Evolutionary conservation across 2,329 filamentous ascomycete genomes (phyloP).

Genomic region (Ilyonectria sp.): DNA sequence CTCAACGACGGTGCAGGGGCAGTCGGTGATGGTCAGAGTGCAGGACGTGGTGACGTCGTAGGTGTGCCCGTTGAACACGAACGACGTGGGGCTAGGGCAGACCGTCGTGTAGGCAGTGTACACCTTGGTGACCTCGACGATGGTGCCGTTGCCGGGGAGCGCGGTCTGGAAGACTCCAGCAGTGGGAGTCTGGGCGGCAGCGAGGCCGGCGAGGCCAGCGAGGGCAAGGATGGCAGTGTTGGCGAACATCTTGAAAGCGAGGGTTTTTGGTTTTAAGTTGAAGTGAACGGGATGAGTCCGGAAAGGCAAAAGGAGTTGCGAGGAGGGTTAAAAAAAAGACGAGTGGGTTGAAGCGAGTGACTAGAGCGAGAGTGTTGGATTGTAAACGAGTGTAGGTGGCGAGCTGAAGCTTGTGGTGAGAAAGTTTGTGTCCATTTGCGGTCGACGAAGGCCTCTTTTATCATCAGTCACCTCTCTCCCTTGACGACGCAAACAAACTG

Average conservation of each 20-base stretch:
- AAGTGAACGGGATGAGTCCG: background rate
- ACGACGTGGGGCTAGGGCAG: conserved; percentile 64
- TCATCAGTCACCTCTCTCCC: conserved; percentile 24
- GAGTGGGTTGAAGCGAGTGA: conserved; percentile 44
- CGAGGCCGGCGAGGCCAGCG: conserved; percentile 42
- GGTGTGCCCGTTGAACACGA: conserved; percentile 65
- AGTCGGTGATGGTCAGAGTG: conserved; percentile 69
- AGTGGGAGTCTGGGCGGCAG: conserved; percentile 38
- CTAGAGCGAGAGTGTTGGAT: conserved; percentile 39
- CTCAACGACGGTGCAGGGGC: conserved; percentile 64
- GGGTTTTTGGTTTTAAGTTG: conserved; percentile 28
- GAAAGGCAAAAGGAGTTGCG: background rate
- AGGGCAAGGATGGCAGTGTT: conserved; percentile 46
- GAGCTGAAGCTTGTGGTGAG: conserved; percentile 26
- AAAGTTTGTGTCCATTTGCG: background rate
- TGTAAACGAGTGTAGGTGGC: conserved; percentile 29
- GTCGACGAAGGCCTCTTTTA: conserved; percentile 42
- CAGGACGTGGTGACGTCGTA: conserved; percentile 70
- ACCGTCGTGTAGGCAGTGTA: conserved; percentile 56
- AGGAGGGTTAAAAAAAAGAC: conserved; percentile 13
- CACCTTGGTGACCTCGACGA: conserved; percentile 52
- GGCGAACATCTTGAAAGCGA: conserved; percentile 45
- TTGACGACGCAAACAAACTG: conserved; percentile 1
- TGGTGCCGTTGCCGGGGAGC: conserved; percentile 42
- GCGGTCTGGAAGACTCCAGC: background rate